These are phyloP conservation scores for Colletotrichum tropicale DNA, from an alignment of 2,329 filamentous ascomycete genomes.

Conservation along the genomic window DNA sequence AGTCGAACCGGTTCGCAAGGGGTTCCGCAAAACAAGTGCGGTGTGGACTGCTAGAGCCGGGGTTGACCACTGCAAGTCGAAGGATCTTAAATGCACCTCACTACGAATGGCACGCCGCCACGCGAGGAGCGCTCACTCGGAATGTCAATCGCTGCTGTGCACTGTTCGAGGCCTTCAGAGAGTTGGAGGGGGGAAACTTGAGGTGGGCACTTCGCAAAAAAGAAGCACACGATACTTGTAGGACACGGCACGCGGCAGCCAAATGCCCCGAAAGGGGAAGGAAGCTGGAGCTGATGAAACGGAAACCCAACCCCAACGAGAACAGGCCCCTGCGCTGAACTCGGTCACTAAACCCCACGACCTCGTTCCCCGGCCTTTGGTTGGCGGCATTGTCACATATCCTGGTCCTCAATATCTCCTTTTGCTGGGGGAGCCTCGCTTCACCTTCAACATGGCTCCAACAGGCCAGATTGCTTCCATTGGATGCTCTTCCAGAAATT, in stretches of 20 bases:
- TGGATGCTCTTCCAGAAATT: neutral
- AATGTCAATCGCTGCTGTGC: neutral
- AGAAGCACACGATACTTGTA: neutral
- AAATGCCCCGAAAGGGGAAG: neutral
- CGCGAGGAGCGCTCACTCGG: neutral
- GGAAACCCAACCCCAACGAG: conserved; percentile 1
- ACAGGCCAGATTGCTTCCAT: neutral
- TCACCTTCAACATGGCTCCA: neutral
- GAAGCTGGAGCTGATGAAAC: conserved; percentile 10
- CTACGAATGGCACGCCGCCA: neutral
- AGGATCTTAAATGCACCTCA: neutral
- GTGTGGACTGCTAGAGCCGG: conserved; percentile 8
- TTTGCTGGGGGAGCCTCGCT: neutral
- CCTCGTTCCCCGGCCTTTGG: conserved; percentile 2
- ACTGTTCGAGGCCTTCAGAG: neutral
- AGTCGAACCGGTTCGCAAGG: conserved; percentile 3
- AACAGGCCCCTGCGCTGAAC: neutral
- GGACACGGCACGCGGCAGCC: neutral
- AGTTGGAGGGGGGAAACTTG: neutral
- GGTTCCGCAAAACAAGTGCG: conserved; percentile 8
- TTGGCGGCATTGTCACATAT: neutral
- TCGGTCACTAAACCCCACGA: neutral
- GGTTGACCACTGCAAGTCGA: neutral
- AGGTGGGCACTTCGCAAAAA: neutral
- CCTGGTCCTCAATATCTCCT: neutral